phyloP scores from a whole-genome alignment of 495 filamentous ascomycete genomes.

The Daldinia grandis region DNA sequence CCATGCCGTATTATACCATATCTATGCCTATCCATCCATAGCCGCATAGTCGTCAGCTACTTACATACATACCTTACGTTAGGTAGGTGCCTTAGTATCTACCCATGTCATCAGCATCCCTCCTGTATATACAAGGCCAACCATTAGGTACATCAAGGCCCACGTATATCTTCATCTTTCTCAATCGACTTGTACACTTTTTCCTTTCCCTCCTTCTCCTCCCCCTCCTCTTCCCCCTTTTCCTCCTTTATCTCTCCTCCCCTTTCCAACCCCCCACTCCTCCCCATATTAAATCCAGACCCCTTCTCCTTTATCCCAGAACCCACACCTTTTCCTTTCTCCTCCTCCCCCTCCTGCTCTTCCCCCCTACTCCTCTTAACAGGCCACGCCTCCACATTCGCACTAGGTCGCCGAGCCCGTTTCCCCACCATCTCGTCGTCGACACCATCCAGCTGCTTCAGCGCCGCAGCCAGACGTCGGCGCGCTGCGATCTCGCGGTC shows the following conservation, averaged over 20 bases:
- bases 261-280: neutral
- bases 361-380: slow-evolving; percentile 40
- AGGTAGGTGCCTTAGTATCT: neutral
- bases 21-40: no score
- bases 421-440: slow-evolving; percentile 40
- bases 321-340: neutral
- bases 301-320: neutral
- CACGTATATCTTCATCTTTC: neutral
- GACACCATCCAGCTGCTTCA: slow-evolving; percentile 51
- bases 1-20: neutral
- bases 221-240: neutral
- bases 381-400: slow-evolving; percentile 41
- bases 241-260: neutral
- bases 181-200: neutral
- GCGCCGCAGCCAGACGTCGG: slow-evolving; percentile 51
- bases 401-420: slow-evolving; percentile 41
- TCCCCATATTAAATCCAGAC: neutral
- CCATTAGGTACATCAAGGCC: neutral
- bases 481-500: slow-evolving; percentile 57
- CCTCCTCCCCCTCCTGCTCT: neutral
- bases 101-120: neutral
- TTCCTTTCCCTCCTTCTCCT: no score
- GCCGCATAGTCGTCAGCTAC: no score
- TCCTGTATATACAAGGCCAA: neutral
- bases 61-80: no score